A percentile compares a stretch with the other conserved stretches of the same genome.
Conservation (phyloP, 495 filamentous ascomycete species). For the Sordaria brevicollis region DNA sequence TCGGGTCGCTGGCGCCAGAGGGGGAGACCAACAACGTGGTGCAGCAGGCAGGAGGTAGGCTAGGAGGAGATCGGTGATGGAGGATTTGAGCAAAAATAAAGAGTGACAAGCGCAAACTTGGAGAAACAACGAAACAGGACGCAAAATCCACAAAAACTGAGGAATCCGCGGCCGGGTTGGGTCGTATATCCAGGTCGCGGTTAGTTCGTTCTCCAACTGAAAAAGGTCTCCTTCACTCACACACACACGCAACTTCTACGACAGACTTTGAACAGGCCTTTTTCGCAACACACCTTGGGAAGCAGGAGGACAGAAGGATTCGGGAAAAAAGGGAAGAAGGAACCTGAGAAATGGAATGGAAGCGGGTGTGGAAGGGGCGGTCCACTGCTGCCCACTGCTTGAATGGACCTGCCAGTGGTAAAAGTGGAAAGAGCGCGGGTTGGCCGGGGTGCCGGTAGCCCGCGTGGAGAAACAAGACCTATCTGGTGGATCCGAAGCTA, state of each 20-base stretch:
- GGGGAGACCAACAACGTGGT: background rate
- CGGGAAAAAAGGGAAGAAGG: background rate
- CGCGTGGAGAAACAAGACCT: background rate
- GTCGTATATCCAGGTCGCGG: background rate
- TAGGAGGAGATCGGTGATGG: background rate
- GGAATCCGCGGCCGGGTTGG: background rate
- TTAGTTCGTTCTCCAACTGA: background rate
- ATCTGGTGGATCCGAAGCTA: background rate
- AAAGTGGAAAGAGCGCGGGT: background rate
- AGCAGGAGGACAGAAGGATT: background rate
- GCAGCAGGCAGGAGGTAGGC: background rate
- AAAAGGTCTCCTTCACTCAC: background rate
- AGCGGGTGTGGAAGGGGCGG: background rate
- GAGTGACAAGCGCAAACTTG: background rate
- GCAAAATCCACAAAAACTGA: background rate
- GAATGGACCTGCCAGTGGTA: background rate
- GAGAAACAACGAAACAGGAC: background rate
- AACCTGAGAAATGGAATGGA: background rate
- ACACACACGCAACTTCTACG: background rate
- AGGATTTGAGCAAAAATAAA: background rate
- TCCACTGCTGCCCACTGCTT: background rate
- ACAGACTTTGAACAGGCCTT: background rate
- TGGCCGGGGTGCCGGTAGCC: background rate
- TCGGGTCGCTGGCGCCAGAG: background rate
- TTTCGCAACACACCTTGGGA: background rate